These are phyloP conservation scores for Elongisporangium undulatum DNA, from an alignment of 352 stramenopile genomes.

Conservation along the genomic window DNA sequence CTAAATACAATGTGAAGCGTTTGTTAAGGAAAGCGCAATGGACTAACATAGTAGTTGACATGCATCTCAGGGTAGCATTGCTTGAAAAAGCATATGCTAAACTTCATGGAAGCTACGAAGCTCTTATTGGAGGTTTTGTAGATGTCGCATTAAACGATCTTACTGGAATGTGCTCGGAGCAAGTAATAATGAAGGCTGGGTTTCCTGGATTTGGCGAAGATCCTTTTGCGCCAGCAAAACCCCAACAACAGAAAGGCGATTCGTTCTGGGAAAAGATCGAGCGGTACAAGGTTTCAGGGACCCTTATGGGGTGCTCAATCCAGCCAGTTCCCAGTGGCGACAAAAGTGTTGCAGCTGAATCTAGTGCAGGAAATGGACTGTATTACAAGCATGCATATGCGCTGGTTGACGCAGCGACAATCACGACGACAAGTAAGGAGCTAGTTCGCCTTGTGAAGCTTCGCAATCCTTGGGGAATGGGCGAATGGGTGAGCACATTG, in stretches of 20 bases:
- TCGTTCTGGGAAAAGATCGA: slow-evolving; percentile 80
- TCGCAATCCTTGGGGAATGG: slow-evolving; percentile 90
- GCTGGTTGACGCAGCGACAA: slow-evolving; percentile 69
- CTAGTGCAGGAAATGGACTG: slow-evolving; percentile 73
- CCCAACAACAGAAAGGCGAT: slow-evolving; percentile 43
- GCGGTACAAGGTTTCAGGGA: slow-evolving; percentile 76
- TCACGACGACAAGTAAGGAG: slow-evolving; percentile 54
- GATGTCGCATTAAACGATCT: slow-evolving; percentile 88
- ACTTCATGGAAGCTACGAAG: slow-evolving; percentile 87
- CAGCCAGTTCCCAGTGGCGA: slow-evolving; percentile 57
- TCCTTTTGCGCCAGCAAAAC: slow-evolving; percentile 38
- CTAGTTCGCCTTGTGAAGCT: slow-evolving; percentile 70
- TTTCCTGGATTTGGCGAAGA: slow-evolving; percentile 79
- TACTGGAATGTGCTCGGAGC: slow-evolving; percentile 86
- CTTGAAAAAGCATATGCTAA: slow-evolving; percentile 94
- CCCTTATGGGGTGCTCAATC: slow-evolving; percentile 91
- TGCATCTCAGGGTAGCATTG: slow-evolving; percentile 63
- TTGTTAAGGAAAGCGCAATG: not conserved
- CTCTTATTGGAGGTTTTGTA: slow-evolving; percentile 87
- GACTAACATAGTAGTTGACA: not conserved
- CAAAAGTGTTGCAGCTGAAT: slow-evolving; percentile 63
- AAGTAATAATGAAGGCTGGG: slow-evolving; percentile 82
- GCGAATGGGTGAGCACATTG: slow-evolving; percentile 73
- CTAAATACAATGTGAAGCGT: not conserved
- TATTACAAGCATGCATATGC: slow-evolving; percentile 89